Base-by-base conservation (phyloP, 2,329 filamentous ascomycete genomes). In the Trichoderma endophyticum region DNA sequence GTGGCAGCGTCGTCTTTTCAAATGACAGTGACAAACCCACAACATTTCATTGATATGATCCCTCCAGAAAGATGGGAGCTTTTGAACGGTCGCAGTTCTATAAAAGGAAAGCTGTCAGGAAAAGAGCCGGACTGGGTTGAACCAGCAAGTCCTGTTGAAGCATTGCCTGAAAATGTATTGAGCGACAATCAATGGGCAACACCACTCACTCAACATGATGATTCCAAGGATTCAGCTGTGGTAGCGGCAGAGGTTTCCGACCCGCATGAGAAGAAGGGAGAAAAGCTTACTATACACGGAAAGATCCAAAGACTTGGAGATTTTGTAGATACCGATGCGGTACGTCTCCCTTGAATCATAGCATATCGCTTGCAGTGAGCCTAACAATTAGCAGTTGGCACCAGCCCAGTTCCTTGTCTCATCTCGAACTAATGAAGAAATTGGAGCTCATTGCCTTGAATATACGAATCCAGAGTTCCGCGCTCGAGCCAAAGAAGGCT, bases 1-100 rank as follows among this genome's bases (percentile, higher is more conserved):
- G 84, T 86, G 1, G 84, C 84, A 3, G 84, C 84, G 4, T 84
- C 82, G 0, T 83, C 80, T 1, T 86, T 86, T 70, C 75, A 77
- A 4, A 85, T 86, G 84, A 79, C 76, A 48, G 75, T 85, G 6
- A 81, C 79, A 0, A 80, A 84, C 68, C 83, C 84, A 2, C 67
- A 70, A 39, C 60, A 36, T 5, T 43, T 70, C 34, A 70, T 70
- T 39, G 59, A 70, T 15, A 59, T 63, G 36, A 70, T 70, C 21
- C 67, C 67, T 18, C 15, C 28, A 12, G 30, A 70, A 39, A 56
- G 59, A 63, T 70, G 67, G 67, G 57, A 63, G 15, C 5, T 63
- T 6, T 28, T 70, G 36, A 63, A 32, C n/a, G 67, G 59, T 3
- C 59, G 67, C 5, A 59, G 59, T 1, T 70, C 67, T 6, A 11